phyloP scores from a whole-genome alignment of 768 basidiomycete species.

The Naganishia vaughanmartiniae region DNA sequence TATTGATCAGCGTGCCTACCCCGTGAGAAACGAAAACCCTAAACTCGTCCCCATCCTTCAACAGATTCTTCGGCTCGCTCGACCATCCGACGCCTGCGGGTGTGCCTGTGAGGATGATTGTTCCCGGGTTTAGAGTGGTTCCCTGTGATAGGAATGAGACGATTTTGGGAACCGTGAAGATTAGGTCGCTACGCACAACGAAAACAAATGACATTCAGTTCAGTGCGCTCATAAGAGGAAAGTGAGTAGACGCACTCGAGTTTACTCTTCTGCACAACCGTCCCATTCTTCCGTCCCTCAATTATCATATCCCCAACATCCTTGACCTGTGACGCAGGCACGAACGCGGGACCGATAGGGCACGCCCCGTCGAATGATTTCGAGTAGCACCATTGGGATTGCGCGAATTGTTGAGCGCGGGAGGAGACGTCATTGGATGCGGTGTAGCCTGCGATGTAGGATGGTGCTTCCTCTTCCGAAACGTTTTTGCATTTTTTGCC shows the following conservation, averaged over 20 bases:
- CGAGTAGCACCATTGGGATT: slow-evolving; percentile 82
- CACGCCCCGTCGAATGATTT: slow-evolving; percentile 73
- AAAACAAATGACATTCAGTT: neutral
- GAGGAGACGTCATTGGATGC: slow-evolving; percentile 63
- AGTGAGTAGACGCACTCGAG: slow-evolving; percentile 65
- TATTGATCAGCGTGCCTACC: slow-evolving; percentile 75
- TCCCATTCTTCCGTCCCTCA: slow-evolving; percentile 66
- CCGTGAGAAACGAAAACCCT: slow-evolving; percentile 66
- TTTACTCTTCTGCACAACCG: slow-evolving; percentile 69
- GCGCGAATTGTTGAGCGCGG: slow-evolving; percentile 74
- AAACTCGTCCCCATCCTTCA: slow-evolving; percentile 45
- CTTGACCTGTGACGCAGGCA: slow-evolving; percentile 63
- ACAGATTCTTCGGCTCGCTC: slow-evolving; percentile 32
- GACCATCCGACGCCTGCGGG: slow-evolving; percentile 42
- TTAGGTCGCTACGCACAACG: slow-evolving; percentile 63
- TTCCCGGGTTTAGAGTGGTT: slow-evolving; percentile 51
- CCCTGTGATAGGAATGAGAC: slow-evolving; percentile 53
- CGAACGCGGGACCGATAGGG: slow-evolving; percentile 77
- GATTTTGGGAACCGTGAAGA: slow-evolving; percentile 74
- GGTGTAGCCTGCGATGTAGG: slow-evolving; percentile 62
- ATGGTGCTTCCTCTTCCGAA: slow-evolving; percentile 71
- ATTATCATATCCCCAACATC: slow-evolving; percentile 67
- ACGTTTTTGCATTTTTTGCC: slow-evolving; percentile 79
- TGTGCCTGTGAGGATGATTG: slow-evolving; percentile 53
- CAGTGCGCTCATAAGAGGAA: neutral